Base-by-base conservation (phyloP, 2,329 filamentous ascomycete species). In the Ampelomyces quisqualis region DNA sequence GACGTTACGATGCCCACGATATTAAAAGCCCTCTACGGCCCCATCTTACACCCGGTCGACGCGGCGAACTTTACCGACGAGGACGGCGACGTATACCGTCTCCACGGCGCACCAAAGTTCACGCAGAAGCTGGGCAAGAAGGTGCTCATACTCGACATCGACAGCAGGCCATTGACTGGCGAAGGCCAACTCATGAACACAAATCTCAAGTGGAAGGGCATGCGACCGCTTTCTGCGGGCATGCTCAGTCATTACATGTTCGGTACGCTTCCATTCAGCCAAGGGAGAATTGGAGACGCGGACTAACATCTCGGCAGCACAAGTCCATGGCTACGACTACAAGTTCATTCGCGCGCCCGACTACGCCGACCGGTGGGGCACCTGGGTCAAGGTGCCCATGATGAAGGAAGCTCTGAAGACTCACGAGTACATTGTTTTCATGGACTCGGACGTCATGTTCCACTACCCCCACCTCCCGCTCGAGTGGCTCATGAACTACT, bases 401-500 rank as follows among this genome's bases (percentile, higher is more conserved):
- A 71, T 74, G 39, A 67, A 74, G 19, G 60, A 68, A 40, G 64
- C 63, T 4, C 64, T 69, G 48, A 65, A 68, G 37, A 66, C 63
- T 6, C 64, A 70, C 44, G 63, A 70, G 6, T 71, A 76, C 57
- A 65, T 68, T 9, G 66, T 77, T 44, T 76, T 76, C 49, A 64
- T 76, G 53, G 74, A 77, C 58, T 70, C 70, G n/a, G 74, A 77
- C 43, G 72, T 72, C 45, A 67, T 74, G 45, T 72, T 76, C 46
- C 66, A 70, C 28, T 69, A 76, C 48, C 69, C 70, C 1, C 67
- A 74, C 26, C 59, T 77, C 2, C 74, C 74, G 4, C 47, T 76
- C 21, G 74, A 77, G 51, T 77, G 73, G 71, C 69, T 77, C 3
- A 62, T 77, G 48, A 74, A 74, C 58, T 70, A 75, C 47, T 77